Evolutionary conservation across 495 filamentous ascomycete species (phyloP).

Genomic region (Amorphotheca resinae): DNA sequence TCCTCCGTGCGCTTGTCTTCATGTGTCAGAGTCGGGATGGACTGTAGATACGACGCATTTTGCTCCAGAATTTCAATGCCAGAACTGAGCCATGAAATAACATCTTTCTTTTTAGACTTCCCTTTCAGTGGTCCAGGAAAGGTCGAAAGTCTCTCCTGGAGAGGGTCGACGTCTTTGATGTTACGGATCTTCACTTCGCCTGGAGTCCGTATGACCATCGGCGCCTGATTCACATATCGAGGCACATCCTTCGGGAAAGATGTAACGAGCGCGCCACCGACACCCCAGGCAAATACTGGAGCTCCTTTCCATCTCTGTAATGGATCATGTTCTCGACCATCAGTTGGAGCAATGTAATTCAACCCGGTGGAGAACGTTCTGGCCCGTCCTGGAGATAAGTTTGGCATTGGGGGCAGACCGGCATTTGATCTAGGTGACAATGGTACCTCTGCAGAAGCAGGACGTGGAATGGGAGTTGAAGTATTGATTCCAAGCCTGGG

Average conservation of each 20-base stretch:
- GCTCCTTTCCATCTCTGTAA: constrained; percentile 81
- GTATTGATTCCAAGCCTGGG: constrained; percentile 18
- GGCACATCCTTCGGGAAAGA: constrained; percentile 85
- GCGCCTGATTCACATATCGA: constrained; percentile 64
- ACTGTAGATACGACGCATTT: constrained; percentile 28
- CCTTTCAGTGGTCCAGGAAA: constrained; percentile 84
- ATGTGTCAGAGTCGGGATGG: constrained; percentile 24
- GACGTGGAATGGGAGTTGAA: constrained; percentile 24
- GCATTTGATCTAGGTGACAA: constrained; percentile 9
- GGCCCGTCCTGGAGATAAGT: constrained; percentile 7
- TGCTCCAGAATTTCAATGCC: constrained; percentile 62
- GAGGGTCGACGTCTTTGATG: constrained; percentile 53
- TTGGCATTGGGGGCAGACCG: constrained; percentile 14
- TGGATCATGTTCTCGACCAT: constrained; percentile 69
- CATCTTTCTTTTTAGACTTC: constrained; percentile 93
- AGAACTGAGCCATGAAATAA: constrained; percentile 63
- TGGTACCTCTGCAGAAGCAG: constrained; percentile 23
- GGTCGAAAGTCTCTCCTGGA: constrained; percentile 56
- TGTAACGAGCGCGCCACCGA: constrained; percentile 70
- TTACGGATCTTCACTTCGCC: constrained; percentile 70
- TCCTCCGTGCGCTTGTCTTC: constrained; percentile 64
- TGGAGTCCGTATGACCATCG: constrained; percentile 71
- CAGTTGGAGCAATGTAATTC: constrained; percentile 51
- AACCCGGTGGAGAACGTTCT: constrained; percentile 32
- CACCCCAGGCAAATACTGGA: constrained; percentile 77